Evolutionary conservation across 169 alveolate species (phyloP).

Genomic region (Eimeria zaria): DNA sequence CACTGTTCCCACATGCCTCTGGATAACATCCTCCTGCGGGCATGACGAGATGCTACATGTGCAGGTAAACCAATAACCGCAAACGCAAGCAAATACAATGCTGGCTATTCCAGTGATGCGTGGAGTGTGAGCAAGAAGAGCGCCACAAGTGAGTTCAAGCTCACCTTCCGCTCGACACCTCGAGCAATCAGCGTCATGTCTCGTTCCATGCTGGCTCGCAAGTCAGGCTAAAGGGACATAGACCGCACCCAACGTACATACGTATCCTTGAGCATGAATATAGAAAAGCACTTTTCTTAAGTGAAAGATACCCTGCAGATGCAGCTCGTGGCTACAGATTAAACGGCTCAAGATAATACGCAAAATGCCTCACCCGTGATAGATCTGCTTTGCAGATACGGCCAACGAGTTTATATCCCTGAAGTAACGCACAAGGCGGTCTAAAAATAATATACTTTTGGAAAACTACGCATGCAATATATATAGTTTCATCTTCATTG

Average conservation of each 20-base stretch:
- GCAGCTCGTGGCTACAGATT: neutral
- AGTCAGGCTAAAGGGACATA: slow-evolving; percentile 80
- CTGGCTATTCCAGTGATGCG: neutral
- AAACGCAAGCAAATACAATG: neutral
- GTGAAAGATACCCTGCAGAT: neutral
- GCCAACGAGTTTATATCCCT: slow-evolving; percentile 56
- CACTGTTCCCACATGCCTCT: slow-evolving; percentile 40
- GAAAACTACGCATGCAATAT: neutral
- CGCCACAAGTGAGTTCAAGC: neutral
- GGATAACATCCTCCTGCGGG: slow-evolving; percentile 49
- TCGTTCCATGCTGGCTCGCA: slow-evolving; percentile 86
- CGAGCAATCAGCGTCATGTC: slow-evolving; percentile 83
- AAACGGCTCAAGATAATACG: neutral
- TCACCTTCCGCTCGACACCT: slow-evolving; percentile 79
- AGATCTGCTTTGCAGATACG: slow-evolving; percentile 64
- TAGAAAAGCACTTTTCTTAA: neutral
- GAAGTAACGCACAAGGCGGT: neutral
- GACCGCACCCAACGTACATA: neutral
- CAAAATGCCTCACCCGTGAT: neutral
- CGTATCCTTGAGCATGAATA: neutral
- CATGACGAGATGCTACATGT: neutral
- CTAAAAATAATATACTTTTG: neutral
- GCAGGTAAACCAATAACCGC: neutral
- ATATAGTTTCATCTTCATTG: neutral
- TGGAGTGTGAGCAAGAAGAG: neutral